Base-by-base conservation (phyloP, 2,329 filamentous ascomycete species). In the Chalaropsis ovoidea region DNA sequence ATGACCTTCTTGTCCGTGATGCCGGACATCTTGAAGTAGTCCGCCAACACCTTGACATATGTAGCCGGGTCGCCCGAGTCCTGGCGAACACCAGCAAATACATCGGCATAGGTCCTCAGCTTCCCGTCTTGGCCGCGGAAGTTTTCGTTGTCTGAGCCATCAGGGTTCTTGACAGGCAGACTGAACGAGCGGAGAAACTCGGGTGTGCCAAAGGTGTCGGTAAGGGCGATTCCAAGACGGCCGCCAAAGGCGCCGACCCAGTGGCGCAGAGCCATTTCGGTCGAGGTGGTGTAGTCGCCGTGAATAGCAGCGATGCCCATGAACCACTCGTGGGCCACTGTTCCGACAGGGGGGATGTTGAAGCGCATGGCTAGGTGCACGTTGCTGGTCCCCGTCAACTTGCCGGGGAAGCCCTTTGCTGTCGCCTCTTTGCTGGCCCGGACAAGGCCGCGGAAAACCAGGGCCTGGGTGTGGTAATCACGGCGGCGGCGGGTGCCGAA, bases 321-420 rank as follows among this genome's bases (percentile, higher is more conserved):
- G 79, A 96, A 97, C 94, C 94, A 99, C 77, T 99, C 94, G 73
- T 99, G 94, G 0, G 94, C 94, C 1, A 85, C 82, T 0, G 94
- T 99, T 4, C 94, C 94, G 13, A 97, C 83, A 0, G 94, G 91
- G 2, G 85, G 78, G 58, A 96, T 84, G 56, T 85, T 86, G 76
- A 95, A 93, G 71, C 90, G 88, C 90, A 95, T 96, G 11, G 94
- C 94, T 70, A 99, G 85, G 74, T 97, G 93, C 3, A 99, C 94
- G 72, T 99, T 99, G 75, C 92, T 97, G 0, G 93, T 96, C 11
- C 94, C 94, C 0, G 87, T 84, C 60, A 97, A 80, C 73, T 86
- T 87, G 10, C 93, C 92, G 1, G 81, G 76, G 72, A 85, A 82
- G 0, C 86, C 87, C 47, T 81, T 81, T 69, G 82, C 79, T 68